Evolutionary conservation across 2,329 filamentous ascomycete genomes (phyloP).

Genomic region (Alternaria metachromatica): DNA sequence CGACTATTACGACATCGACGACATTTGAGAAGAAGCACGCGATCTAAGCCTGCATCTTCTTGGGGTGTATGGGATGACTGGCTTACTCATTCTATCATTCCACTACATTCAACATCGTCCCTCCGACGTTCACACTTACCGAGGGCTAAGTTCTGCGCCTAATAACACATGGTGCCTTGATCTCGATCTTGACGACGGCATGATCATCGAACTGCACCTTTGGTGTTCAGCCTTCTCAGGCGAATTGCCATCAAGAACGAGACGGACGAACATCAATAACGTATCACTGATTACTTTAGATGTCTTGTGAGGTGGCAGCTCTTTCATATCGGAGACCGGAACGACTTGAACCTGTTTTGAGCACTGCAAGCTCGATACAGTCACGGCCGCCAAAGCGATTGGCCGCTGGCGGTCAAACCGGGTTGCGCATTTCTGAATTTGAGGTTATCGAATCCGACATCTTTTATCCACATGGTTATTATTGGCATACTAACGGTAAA

Average conservation of each 20-base stretch:
- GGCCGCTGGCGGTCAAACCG: neutral
- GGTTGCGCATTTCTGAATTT: neutral
- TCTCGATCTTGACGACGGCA: neutral
- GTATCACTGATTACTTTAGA: neutral
- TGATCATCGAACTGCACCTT: neutral
- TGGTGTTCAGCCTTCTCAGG: no score
- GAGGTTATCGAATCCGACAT: neutral
- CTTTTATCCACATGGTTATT: neutral
- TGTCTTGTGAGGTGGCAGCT: neutral
- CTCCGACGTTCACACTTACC: neutral
- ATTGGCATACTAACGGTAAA: neutral
- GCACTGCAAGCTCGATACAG: no score
- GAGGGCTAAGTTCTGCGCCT: neutral
- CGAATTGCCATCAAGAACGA: no score
- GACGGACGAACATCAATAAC: neutral
- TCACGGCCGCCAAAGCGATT: neutral
- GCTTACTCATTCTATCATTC: neutral
- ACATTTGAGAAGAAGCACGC: constrained; percentile 6
- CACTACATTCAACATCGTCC: neutral
- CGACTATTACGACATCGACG: constrained; percentile 21
- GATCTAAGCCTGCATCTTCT: neutral
- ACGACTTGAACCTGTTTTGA: no score
- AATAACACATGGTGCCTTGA: neutral
- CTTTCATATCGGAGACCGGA: neutral
- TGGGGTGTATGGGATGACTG: neutral